Evolutionary conservation across 2,329 filamentous ascomycete species (phyloP).

Genomic region (Cladosporium phlei): DNA sequence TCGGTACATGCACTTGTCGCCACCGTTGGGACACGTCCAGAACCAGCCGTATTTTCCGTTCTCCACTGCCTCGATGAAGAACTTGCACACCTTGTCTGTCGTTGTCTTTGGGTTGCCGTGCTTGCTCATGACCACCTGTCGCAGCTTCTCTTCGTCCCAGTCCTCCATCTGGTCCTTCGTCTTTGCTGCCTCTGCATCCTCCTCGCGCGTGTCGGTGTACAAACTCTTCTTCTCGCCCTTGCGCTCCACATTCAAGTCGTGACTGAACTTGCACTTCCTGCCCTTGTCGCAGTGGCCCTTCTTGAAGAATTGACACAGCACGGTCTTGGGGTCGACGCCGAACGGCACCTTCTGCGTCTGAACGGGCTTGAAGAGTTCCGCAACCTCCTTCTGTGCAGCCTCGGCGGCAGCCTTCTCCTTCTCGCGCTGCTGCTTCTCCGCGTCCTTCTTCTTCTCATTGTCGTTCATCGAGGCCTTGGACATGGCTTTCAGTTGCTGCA

Average conservation of each 20-base stretch:
- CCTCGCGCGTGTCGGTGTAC: constrained; percentile 75
- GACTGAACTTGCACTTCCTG: constrained; percentile 95
- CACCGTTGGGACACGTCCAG: constrained; percentile 94
- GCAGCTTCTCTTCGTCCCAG: constrained; percentile 96
- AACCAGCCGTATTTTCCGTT: constrained; percentile 99
- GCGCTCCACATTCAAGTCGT: constrained; percentile 82
- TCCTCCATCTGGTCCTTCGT: constrained; percentile 90
- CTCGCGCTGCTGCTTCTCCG: constrained; percentile 62
- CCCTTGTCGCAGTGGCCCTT: constrained; percentile 96
- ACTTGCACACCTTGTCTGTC: constrained; percentile 99
- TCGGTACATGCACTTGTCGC: constrained; percentile 97
- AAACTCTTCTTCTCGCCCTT: constrained; percentile 90
- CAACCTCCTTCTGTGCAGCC: constrained; percentile 72
- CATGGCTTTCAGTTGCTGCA: constrained; percentile 74
- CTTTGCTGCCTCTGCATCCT: constrained; percentile 64
- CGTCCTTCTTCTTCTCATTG: constrained; percentile 77
- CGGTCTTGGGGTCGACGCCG: constrained; percentile 95
- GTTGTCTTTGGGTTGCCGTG: constrained; percentile 94
- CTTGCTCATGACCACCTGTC: constrained; percentile 86
- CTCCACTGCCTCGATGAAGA: constrained; percentile 93
- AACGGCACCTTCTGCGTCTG: constrained; percentile 98
- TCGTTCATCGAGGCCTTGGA: constrained; percentile 70
- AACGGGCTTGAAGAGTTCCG: constrained; percentile 81
- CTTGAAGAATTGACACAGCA: constrained; percentile 94
- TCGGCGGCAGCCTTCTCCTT: constrained; percentile 90